Evolutionary conservation across 768 basidiomycete genomes (phyloP).

Genomic region (Lactarius quietus): DNA sequence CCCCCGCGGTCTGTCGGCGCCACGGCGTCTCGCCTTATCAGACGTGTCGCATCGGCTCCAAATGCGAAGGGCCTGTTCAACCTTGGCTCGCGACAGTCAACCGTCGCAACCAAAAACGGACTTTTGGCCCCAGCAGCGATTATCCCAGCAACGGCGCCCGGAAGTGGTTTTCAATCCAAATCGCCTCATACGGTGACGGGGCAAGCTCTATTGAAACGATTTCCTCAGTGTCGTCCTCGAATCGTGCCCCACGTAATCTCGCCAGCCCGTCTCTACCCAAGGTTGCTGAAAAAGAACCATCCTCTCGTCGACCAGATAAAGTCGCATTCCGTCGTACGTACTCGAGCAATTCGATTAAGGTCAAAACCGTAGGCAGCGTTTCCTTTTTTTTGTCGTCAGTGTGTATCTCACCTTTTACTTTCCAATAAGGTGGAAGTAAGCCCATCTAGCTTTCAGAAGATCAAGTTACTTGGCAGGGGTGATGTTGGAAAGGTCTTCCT

Average conservation of each 20-base stretch:
- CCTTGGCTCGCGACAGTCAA: constrained; percentile 50
- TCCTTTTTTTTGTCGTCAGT: constrained; percentile 16
- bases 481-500: constrained; percentile 99
- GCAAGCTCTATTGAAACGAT: constrained; percentile 73
- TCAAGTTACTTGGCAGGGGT: constrained; percentile 98
- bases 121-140: constrained; percentile 67
- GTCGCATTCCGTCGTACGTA: constrained; percentile 90
- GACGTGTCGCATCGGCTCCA: constrained; percentile 94
- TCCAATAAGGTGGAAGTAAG: constrained; percentile 79
- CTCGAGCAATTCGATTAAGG: constrained; percentile 96
- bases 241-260: constrained; percentile 36
- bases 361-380: constrained; percentile 61
- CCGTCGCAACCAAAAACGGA: constrained; percentile 65
- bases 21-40: constrained; percentile 83
- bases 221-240: constrained; percentile 71
- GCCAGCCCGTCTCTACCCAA: constrained; percentile 37
- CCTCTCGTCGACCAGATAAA: constrained; percentile 51
- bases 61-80: constrained; percentile 91
- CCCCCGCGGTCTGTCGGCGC: constrained; percentile 68
- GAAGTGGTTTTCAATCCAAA: constrained; percentile 46
- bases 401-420: constrained; percentile 7
- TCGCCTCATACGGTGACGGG: constrained; percentile 37
- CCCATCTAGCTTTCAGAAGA: constrained; percentile 91
- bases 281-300: constrained; percentile 40
- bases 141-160: constrained; percentile 53